A percentile compares a stretch with the other conserved stretches of the same genome.
These are phyloP conservation scores for Talaromyces albobiverticillius DNA, from an alignment of 2,329 filamentous ascomycete species.

Conservation along the genomic window DNA sequence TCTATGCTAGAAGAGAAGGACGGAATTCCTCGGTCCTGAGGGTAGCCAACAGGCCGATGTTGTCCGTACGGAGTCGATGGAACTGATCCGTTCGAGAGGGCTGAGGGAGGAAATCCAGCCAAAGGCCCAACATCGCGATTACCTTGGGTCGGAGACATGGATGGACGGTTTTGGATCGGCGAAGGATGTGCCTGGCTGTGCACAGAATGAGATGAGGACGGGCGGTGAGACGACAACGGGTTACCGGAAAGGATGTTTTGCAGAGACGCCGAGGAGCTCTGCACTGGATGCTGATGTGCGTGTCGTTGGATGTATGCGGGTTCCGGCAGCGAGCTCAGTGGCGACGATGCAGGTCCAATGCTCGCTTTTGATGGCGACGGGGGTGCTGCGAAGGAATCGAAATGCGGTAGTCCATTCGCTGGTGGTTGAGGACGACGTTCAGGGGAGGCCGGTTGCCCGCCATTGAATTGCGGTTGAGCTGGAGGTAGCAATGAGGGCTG, in stretches of 20 bases:
- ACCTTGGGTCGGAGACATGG: conserved; percentile 50
- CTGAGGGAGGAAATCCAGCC: conserved; percentile 41
- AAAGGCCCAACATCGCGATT: conserved; percentile 48
- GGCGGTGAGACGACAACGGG: conserved; percentile 27
- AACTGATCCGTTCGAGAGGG: conserved; percentile 20
- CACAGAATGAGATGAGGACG: conserved; percentile 41
- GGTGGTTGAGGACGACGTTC: conserved; percentile 28
- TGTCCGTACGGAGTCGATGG: conserved; percentile 33
- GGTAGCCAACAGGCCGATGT: conserved; percentile 26
- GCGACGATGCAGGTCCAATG: conserved; percentile 27
- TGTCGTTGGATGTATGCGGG: conserved; percentile 7
- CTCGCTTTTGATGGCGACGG: conserved; percentile 29
- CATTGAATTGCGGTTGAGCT: conserved; percentile 8
- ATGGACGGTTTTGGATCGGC: conserved; percentile 44
- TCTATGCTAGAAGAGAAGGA: conserved; percentile 28
- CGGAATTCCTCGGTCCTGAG: conserved; percentile 24
- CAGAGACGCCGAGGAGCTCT: conserved; percentile 25
- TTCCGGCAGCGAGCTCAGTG: conserved; percentile 21
- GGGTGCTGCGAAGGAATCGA: conserved; percentile 26
- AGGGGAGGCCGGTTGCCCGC: conserved; percentile 24
- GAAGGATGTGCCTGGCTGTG: conserved; percentile 33
- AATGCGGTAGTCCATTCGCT: conserved; percentile 15
- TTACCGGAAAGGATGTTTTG: conserved; percentile 14
- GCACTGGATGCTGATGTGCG: conserved; percentile 27
- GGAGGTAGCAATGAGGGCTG: conserved; percentile 1